These are phyloP conservation scores for Cenchrus americanus DNA, from an alignment of 176 grass and related monocot genomes.

Conservation along the genomic window DNA sequence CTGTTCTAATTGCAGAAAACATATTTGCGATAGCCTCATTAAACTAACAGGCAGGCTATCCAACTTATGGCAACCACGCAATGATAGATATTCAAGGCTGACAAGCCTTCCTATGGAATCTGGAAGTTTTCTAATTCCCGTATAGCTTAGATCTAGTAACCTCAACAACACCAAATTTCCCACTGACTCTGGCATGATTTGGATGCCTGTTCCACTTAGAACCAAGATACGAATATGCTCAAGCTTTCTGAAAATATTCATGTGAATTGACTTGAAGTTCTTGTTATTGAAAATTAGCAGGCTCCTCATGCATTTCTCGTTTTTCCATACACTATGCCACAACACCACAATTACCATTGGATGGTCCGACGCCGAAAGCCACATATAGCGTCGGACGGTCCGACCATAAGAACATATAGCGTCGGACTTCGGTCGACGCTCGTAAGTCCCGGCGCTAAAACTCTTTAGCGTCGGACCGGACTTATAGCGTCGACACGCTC, in stretches of 20 bases:
- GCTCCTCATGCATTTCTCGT: constrained; percentile 21
- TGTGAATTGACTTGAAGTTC: not conserved
- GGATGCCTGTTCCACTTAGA: not conserved
- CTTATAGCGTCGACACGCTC: too few relatives aligned
- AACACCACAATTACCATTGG: too few relatives aligned
- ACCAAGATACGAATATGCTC: constrained; percentile 35
- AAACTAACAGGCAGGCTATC: constrained; percentile 30
- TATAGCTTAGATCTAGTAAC: constrained; percentile 22
- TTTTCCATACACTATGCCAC: too few relatives aligned
- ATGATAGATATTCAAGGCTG: constrained; percentile 39
- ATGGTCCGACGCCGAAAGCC: too few relatives aligned
- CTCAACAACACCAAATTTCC: constrained; percentile 23
- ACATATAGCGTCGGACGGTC: too few relatives aligned
- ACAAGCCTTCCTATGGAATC: constrained; percentile 20
- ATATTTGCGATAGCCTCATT: constrained; percentile 15
- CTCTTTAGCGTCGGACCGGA: too few relatives aligned
- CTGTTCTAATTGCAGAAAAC: not conserved
- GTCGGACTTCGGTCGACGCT: too few relatives aligned
- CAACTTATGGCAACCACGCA: not conserved
- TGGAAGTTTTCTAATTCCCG: not conserved
- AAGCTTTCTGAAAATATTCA: not conserved
- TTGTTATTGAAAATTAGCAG: not conserved
- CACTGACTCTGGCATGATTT: not conserved
- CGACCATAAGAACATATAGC: too few relatives aligned
- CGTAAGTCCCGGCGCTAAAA: too few relatives aligned